phyloP scores from a whole-genome alignment of 352 stramenopile genomes.

The Phytophthora aleatoria region DNA sequence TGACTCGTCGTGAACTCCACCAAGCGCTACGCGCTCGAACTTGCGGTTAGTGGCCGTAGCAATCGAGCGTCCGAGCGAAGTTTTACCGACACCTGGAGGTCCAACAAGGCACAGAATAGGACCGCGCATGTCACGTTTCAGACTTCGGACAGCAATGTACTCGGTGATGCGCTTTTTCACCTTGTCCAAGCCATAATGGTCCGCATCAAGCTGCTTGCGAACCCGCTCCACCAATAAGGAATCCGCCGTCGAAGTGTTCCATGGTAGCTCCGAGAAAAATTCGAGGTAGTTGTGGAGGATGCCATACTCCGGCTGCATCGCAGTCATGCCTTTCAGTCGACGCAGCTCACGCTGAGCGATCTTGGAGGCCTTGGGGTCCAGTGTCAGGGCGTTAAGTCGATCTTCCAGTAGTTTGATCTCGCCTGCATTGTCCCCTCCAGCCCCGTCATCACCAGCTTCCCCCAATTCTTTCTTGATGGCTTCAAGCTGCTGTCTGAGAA shows the following conservation, averaged over 20 bases:
- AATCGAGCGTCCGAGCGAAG: slow-evolving; percentile 82
- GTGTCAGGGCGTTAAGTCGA: slow-evolving; percentile 50
- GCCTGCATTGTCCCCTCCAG: slow-evolving; percentile 35
- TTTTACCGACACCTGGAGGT: slow-evolving; percentile 86
- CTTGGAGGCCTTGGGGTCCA: slow-evolving; percentile 63
- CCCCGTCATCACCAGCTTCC: slow-evolving; percentile 47
- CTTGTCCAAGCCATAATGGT: slow-evolving; percentile 85
- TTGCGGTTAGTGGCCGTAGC: slow-evolving; percentile 73
- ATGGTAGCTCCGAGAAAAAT: slow-evolving; percentile 80
- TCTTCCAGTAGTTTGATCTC: slow-evolving; percentile 71
- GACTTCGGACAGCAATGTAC: slow-evolving; percentile 83
- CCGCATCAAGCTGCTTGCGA: slow-evolving; percentile 68
- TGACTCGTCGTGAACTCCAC: slow-evolving; percentile 82
- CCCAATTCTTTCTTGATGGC: slow-evolving; percentile 99
- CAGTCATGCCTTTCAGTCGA: slow-evolving; percentile 77
- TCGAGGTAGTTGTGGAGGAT: slow-evolving; percentile 86
- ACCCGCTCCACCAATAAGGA: slow-evolving; percentile 59
- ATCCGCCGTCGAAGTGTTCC: slow-evolving; percentile 60
- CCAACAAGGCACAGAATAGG: slow-evolving; percentile 90
- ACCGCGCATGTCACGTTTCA: slow-evolving; percentile 85
- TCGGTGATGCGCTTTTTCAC: slow-evolving; percentile 88
- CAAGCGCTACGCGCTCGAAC: slow-evolving; percentile 78
- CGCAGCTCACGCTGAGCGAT: slow-evolving; percentile 64
- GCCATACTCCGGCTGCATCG: slow-evolving; percentile 76
- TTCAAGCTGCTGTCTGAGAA: slow-evolving; percentile 98